Evolutionary conservation across 805 yeast genomes (phyloP).

Genomic region (Candida golubevii): DNA sequence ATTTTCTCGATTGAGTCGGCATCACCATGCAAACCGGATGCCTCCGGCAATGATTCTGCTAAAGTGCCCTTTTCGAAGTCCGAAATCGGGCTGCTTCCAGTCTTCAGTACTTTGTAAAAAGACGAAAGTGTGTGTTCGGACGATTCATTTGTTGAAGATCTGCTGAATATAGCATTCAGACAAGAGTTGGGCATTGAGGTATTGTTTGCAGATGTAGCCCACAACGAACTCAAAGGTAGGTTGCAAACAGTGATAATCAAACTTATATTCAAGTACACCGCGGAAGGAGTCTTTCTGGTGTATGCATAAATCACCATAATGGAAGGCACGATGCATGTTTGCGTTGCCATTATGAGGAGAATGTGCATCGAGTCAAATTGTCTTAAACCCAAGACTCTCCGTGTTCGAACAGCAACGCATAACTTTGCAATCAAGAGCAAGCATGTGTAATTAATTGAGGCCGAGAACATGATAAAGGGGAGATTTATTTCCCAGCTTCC

Average conservation of each 20-base stretch:
- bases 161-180: conserved; percentile 13
- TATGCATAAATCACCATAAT: conserved; percentile 57
- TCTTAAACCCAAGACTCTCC: conserved; percentile 72
- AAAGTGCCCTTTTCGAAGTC: conserved; percentile 12
- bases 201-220: conserved; percentile 75
- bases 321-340: conserved; percentile 78
- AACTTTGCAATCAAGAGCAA: conserved; percentile 62
- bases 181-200: conserved; percentile 22
- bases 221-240: conserved; percentile 78
- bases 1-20: conserved; percentile 13
- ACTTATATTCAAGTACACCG: conserved; percentile 47
- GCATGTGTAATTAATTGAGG: conserved; percentile 62
- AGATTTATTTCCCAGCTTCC: conserved; percentile 44
- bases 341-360: conserved; percentile 73
- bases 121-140: conserved; percentile 3
- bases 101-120: conserved; percentile 6
- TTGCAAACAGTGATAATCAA: conserved; percentile 63
- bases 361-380: conserved; percentile 84
- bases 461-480: conserved; percentile 61
- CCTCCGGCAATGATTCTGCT: conserved; percentile 8
- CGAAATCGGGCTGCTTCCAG: conserved; percentile 5
- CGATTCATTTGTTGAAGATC: conserved; percentile 6
- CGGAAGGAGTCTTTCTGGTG: conserved; percentile 22
- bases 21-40: conserved; percentile 6
- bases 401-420: conserved; percentile 59